A percentile compares a stretch with the other conserved stretches of the same genome.
Conservation (phyloP, 106 monocot genomes). For the Acorus calamus region DNA sequence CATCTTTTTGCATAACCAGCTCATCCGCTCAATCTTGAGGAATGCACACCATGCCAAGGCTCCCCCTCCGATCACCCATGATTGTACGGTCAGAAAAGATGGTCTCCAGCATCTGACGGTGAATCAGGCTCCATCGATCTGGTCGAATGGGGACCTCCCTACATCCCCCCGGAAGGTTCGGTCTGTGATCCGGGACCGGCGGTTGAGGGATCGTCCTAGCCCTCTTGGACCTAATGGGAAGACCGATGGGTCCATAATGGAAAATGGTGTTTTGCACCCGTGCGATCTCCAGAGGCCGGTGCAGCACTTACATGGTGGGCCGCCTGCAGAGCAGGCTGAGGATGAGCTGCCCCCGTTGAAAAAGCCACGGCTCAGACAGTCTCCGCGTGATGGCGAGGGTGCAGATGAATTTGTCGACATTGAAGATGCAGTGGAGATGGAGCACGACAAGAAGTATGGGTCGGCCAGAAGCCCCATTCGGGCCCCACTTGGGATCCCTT, state of each 20-base stretch:
- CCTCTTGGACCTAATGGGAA: slow-evolving; percentile 21
- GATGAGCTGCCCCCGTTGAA: slow-evolving; percentile 16
- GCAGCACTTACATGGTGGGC: slow-evolving; percentile 16
- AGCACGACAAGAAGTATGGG: slow-evolving; percentile 3
- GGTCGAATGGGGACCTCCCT: slow-evolving; percentile 35
- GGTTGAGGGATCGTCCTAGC: slow-evolving; percentile 24
- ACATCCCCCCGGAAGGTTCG: slow-evolving; percentile 38
- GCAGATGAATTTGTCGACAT: neutral
- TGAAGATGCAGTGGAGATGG: slow-evolving; percentile 6
- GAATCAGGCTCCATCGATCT: neutral
- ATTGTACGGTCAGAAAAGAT: slow-evolving; percentile 11
- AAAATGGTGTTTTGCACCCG: slow-evolving; percentile 22
- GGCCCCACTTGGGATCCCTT: slow-evolving; percentile 54
- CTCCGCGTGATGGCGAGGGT: slow-evolving; percentile 1
- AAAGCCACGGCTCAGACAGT: slow-evolving; percentile 7
- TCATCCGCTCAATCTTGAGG: slow-evolving; percentile 30
- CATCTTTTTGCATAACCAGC: slow-evolving; percentile 33
- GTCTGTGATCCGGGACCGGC: slow-evolving; percentile 23
- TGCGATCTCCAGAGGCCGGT: slow-evolving; percentile 15
- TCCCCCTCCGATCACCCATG: slow-evolving; percentile 9
- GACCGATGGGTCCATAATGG: slow-evolving; percentile 8
- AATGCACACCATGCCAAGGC: slow-evolving; percentile 31
- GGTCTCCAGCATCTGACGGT: slow-evolving; percentile 3
- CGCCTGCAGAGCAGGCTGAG: slow-evolving; percentile 8
- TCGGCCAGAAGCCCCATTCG: slow-evolving; percentile 17